These are phyloP conservation scores for Aspergillus sp. DNA, from an alignment of 2,329 filamentous ascomycete genomes.

Conservation along the genomic window DNA sequence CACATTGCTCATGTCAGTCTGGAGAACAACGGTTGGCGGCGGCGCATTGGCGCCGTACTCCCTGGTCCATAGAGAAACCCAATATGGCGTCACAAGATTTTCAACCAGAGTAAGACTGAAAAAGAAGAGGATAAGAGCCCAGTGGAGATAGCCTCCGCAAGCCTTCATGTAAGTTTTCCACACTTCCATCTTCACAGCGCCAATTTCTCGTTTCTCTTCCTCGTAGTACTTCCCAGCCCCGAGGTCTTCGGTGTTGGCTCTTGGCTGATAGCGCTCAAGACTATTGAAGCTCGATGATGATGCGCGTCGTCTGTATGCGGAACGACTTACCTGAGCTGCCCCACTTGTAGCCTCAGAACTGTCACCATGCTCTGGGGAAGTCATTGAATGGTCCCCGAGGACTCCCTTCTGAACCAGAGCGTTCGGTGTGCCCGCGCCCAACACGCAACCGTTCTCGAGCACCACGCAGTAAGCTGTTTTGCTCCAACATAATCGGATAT, in stretches of 20 bases:
- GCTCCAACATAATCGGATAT: slow-evolving; percentile 61
- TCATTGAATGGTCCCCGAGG: not conserved
- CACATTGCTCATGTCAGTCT: not conserved
- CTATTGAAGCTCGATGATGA: not conserved
- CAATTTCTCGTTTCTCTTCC: slow-evolving; percentile 68
- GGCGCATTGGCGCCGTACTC: slow-evolving; percentile 5
- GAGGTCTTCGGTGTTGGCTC: not conserved
- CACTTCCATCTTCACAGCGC: slow-evolving; percentile 63
- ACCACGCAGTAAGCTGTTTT: slow-evolving; percentile 4
- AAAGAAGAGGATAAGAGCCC: slow-evolving; percentile 52
- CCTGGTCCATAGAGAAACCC: slow-evolving; percentile 45
- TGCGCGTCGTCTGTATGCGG: not conserved
- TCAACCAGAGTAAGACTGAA: slow-evolving; percentile 39
- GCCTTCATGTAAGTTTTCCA: slow-evolving; percentile 65
- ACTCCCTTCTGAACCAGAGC: not conserved
- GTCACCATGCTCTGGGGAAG: not conserved
- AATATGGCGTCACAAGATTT: slow-evolving; percentile 12
- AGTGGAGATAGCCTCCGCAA: slow-evolving; percentile 65
- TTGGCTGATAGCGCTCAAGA: not conserved
- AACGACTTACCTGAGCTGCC: not conserved
- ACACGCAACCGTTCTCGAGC: slow-evolving; percentile 7
- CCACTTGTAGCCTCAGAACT: not conserved
- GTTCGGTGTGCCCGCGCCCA: not conserved
- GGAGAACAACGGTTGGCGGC: not conserved
- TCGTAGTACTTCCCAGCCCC: slow-evolving; percentile 62